These are phyloP conservation scores for Nadsonia starkeyi-henricii DNA, from an alignment of 1,139 yeast species.

Conservation along the genomic window DNA sequence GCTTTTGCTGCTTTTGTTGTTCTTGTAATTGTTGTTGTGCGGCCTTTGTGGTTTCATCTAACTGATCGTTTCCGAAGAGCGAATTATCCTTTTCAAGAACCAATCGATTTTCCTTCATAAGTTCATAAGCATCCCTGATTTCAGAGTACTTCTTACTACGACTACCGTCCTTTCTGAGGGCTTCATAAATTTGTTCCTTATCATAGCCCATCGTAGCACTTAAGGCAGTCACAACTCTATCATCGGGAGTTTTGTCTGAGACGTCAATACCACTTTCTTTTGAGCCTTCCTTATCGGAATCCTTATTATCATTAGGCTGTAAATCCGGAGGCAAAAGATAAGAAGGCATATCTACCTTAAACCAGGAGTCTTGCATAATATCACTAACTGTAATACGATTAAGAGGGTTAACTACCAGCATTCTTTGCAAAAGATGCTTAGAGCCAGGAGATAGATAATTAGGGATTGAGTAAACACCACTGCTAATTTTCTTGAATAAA, in stretches of 20 bases:
- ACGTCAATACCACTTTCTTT: background rate
- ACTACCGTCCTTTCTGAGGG: constrained; percentile 37
- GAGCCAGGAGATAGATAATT: constrained; percentile 83
- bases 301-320: constrained; percentile 19
- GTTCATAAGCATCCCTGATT: constrained; percentile 79
- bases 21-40: constrained; percentile 3
- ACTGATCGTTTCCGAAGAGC: constrained; percentile 14
- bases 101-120: constrained; percentile 73
- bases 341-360: constrained; percentile 67
- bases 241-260: constrained; percentile 37
- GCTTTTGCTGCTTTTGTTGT: background rate
- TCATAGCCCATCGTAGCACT: constrained; percentile 89
- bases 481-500: constrained; percentile 82
- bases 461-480: constrained; percentile 91
- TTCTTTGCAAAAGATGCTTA: constrained; percentile 67
- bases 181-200: constrained; percentile 69
- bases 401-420: constrained; percentile 93
- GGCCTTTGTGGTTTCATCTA: constrained; percentile 16
- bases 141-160: constrained; percentile 38
- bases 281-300: constrained; percentile 27
- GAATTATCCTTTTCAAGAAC: constrained; percentile 37
- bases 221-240: constrained; percentile 65
- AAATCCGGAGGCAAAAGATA: constrained; percentile 57
- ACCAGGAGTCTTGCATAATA: constrained; percentile 95
- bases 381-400: constrained; percentile 91